Percentiles rank a stretch among this genome's conserved stretches.
These are phyloP conservation scores for Oryza meridionalis DNA, from an alignment of 176 grass and related monocot species.

Conservation along the genomic window DNA sequence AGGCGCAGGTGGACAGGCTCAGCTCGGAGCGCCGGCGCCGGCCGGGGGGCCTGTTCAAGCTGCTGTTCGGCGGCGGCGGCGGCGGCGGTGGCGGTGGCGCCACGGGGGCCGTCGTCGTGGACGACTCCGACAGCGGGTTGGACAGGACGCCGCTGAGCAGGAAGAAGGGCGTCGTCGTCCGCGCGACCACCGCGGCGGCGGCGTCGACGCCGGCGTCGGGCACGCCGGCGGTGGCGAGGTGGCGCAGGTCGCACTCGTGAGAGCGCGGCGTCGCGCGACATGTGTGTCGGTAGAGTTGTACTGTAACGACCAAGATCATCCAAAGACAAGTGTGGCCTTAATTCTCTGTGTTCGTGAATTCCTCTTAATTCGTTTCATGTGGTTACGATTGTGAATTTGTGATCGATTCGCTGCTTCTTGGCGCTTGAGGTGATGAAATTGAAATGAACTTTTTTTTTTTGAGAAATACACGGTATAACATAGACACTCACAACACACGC, in stretches of 20 bases:
- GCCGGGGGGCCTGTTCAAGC: slow-evolving; percentile 61
- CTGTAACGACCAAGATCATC: too few relatives aligned
- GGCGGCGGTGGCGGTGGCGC: background rate
- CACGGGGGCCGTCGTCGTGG: slow-evolving; percentile 38
- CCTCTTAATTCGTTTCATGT: too few relatives aligned
- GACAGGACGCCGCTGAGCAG: slow-evolving; percentile 66
- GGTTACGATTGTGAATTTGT: too few relatives aligned
- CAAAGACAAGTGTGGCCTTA: too few relatives aligned
- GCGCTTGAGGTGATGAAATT: too few relatives aligned
- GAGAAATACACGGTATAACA: too few relatives aligned
- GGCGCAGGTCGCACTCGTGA: slow-evolving; percentile 80
- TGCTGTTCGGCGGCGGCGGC: slow-evolving; percentile 66
- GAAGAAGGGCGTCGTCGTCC: slow-evolving; percentile 32
- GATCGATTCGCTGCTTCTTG: too few relatives aligned
- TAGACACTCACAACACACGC: too few relatives aligned
- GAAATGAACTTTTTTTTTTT: too few relatives aligned
- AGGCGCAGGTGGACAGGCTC: slow-evolving; percentile 78
- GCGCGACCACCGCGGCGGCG: background rate
- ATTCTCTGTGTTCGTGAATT: background rate
- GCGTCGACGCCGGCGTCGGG: slow-evolving; percentile 14
- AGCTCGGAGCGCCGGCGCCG: slow-evolving; percentile 60
- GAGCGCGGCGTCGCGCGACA: too few relatives aligned
- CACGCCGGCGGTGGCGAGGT: slow-evolving; percentile 52
- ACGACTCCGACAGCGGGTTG: slow-evolving; percentile 68
- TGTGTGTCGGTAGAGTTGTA: too few relatives aligned